Conservation (phyloP, 768 basidiomycete genomes). For the Pisolithus marmoratus region DNA sequence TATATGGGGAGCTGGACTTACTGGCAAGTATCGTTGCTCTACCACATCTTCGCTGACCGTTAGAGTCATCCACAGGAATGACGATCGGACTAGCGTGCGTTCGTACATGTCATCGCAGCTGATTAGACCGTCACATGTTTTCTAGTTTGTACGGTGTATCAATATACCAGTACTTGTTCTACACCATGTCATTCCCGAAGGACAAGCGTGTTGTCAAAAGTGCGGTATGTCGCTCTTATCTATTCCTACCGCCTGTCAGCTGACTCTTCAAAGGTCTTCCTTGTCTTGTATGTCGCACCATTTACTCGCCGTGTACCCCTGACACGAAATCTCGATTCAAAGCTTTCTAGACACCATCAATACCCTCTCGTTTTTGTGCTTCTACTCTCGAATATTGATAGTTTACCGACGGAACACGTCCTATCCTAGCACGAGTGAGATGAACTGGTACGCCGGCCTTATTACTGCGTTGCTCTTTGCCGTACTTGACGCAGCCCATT, state of each 20-base stretch:
- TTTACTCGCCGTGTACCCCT: not conserved
- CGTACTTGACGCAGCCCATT: too few species aligned
- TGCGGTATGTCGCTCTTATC: constrained; percentile 6
- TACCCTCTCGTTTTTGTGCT: not conserved
- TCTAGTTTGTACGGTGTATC: constrained; percentile 15
- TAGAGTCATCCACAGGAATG: constrained; percentile 5
- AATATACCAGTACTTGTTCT: constrained; percentile 14
- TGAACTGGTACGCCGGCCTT: too few species aligned
- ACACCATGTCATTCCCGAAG: constrained; percentile 12
- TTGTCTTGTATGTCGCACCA: not conserved
- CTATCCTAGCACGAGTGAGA: too few species aligned
- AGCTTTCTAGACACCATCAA: not conserved
- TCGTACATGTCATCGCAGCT: too few species aligned
- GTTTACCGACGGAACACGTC: too few species aligned
- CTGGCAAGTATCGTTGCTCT: constrained; percentile 7
- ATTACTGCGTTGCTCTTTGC: too few species aligned
- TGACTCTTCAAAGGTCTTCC: not conserved
- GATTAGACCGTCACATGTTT: not conserved
- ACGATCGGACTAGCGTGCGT: constrained; percentile 9
- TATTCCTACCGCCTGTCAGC: not conserved
- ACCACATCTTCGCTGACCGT: not conserved
- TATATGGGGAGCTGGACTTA: constrained; percentile 10
- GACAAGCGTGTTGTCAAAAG: constrained; percentile 8
- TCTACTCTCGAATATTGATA: not conserved
- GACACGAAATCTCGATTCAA: not conserved